Evolutionary conservation across 1,284 basidiomycete species (phyloP), one percentile per base, ranked within the genome.

Genomic region (Melampsora occidentalis): DNA sequence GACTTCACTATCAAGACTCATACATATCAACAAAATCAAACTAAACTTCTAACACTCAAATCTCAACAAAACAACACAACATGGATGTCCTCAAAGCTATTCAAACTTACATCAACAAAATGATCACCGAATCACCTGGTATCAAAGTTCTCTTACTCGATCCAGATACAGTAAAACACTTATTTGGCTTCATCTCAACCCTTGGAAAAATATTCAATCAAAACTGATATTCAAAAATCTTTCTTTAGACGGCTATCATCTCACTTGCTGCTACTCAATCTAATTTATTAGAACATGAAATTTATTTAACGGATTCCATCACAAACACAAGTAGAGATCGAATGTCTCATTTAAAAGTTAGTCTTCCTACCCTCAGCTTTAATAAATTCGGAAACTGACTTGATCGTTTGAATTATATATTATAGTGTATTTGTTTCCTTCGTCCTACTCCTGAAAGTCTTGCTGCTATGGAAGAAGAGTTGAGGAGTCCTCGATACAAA

Each of bases 61-160:
- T 25, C 67, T n/a, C n/a, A n/a, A n/a, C 35, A 35, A 5, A 42
- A 42, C 39, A 42, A 12, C 5, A 6, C 70, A 79, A 69, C 53
- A 98, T 99, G 96, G 95, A 99, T 84, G 90, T 96, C 79, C 87
- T 93, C 80, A 96, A 96, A 84, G 96, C 97, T 2, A 90, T 97
- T 59, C 92, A 95, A 84, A 92, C 90, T 20, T 99, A 99, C 86
- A 88, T 98, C 81, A 88, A 89, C 79, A 96, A 93, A 85, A 87
- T 98, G 86, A 88, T 97, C 78, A 90, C 90, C 39, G 89, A 89
- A 76, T 92, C 94, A 66, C 86, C 88, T 9, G 89, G 93, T 7
- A 98, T 99, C 91, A 99, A 99, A 84, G 94, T 98, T n/a, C 87
- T 99, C 61, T 87, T 99, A 42, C 89, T 99, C 33, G 97, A 99